A percentile compares a stretch with the other conserved stretches of the same genome.
phyloP scores from a whole-genome alignment of 495 filamentous ascomycete genomes.

The Cryomyces antarcticus region DNA sequence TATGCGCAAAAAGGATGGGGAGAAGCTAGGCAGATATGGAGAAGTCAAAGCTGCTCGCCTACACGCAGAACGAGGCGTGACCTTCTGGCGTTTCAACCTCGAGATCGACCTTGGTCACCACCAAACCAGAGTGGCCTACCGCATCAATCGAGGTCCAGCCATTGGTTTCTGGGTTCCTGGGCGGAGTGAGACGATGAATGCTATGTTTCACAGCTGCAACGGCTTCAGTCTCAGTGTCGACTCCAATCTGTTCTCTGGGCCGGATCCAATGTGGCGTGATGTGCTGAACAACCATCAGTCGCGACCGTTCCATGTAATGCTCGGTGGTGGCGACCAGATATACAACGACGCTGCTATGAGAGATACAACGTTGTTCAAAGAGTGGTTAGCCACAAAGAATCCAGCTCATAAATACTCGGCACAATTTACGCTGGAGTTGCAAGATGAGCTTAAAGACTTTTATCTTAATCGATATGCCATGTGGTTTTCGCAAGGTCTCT shows the following conservation, averaged over 20 bases:
- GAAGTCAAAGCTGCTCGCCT: slow-evolving; percentile 67
- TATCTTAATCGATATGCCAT: slow-evolving; percentile 69
- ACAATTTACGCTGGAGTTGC: slow-evolving; percentile 54
- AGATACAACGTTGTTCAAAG: slow-evolving; percentile 50
- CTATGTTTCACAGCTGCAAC: slow-evolving; percentile 96
- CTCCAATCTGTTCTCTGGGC: slow-evolving; percentile 59
- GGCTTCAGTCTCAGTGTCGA: slow-evolving; percentile 75
- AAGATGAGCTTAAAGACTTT: slow-evolving; percentile 66
- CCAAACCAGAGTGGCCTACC: slow-evolving; percentile 77
- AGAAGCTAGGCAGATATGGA: slow-evolving; percentile 51
- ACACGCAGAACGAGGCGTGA: slow-evolving; percentile 68
- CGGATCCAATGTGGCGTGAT: slow-evolving; percentile 92
- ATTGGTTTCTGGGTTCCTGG: slow-evolving; percentile 91
- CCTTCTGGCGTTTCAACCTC: slow-evolving; percentile 92
- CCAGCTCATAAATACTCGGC: slow-evolving; percentile 53
- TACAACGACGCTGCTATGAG: slow-evolving; percentile 75
- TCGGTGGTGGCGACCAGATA: slow-evolving; percentile 91
- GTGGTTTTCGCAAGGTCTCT: slow-evolving; percentile 94
- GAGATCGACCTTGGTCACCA: slow-evolving; percentile 64
- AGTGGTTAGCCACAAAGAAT: slow-evolving; percentile 72
- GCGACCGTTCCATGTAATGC: slow-evolving; percentile 92
- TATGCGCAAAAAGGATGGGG: slow-evolving; percentile 33
- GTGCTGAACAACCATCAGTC: slow-evolving; percentile 84
- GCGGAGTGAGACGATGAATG: slow-evolving; percentile 75
- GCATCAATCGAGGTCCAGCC: slow-evolving; percentile 80